A percentile compares a stretch with the other conserved stretches of the same genome.
phyloP scores from a whole-genome alignment of 2,329 filamentous ascomycete genomes.

The Purpureocillium takamizusanense region DNA sequence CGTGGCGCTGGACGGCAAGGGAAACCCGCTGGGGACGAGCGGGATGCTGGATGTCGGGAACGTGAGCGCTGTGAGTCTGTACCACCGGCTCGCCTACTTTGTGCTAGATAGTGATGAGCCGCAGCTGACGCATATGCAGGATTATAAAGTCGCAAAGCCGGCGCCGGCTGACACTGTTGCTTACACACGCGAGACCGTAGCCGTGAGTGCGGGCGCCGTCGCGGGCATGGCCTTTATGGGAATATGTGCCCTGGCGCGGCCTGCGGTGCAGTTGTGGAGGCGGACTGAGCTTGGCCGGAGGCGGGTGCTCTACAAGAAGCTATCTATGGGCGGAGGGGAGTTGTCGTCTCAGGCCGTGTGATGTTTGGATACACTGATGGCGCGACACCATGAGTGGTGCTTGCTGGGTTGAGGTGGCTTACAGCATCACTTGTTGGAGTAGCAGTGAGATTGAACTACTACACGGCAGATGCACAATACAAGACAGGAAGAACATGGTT shows the following conservation, averaged over 20 bases:
- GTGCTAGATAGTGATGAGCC: not conserved
- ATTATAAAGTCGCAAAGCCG: not conserved
- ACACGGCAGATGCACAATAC: no score
- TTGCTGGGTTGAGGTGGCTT: no score
- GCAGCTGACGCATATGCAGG: constrained; percentile 1
- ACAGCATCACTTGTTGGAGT: no score
- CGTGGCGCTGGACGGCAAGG: constrained; percentile 3
- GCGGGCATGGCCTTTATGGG: not conserved
- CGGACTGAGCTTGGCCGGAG: no score
- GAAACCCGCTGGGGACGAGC: constrained; percentile 3
- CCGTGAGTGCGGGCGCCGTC: not conserved
- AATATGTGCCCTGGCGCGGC: not conserved
- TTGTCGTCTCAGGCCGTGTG: no score
- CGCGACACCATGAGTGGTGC: no score
- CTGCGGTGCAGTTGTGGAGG: not conserved
- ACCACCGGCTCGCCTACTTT: no score
- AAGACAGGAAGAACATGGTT: no score
- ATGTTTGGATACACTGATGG: no score
- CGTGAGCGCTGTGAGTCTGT: constrained; percentile 2
- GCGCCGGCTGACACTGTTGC: not conserved
- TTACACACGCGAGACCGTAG: not conserved
- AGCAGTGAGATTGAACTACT: no score
- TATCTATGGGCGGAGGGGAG: no score
- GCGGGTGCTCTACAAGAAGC: no score
- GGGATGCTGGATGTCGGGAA: not conserved